phyloP scores from a whole-genome alignment of 176 grass and related monocot genomes.

The Aegilops speltoides region DNA sequence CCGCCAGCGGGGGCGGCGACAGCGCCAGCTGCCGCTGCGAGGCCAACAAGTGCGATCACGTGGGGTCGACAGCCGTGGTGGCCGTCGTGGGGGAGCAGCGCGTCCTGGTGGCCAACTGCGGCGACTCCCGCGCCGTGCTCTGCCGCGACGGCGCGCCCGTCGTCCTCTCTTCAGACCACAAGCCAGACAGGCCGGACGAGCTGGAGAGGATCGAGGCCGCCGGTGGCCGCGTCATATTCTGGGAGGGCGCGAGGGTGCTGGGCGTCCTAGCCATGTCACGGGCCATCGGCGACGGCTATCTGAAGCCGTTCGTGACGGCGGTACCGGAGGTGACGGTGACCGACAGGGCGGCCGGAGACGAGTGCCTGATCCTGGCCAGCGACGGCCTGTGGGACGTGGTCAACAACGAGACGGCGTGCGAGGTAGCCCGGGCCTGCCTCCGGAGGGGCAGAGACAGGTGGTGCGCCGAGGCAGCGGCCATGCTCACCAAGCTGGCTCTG shows the following conservation, averaged over 20 bases:
- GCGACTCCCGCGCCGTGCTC: constrained; percentile 85
- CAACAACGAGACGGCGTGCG: constrained; percentile 72
- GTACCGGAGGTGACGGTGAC: constrained; percentile 83
- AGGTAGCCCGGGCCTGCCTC: constrained; percentile 68
- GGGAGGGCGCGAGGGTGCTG: constrained; percentile 78
- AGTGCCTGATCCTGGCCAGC: constrained; percentile 89
- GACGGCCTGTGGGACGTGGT: constrained; percentile 96
- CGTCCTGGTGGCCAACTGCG: constrained; percentile 73
- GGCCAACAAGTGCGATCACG: constrained; percentile 56
- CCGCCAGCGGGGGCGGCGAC: neutral
- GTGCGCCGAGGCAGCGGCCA: constrained; percentile 75
- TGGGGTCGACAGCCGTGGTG: constrained; percentile 82
- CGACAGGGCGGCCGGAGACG: constrained; percentile 49
- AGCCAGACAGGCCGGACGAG: constrained; percentile 91
- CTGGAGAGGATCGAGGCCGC: constrained; percentile 62
- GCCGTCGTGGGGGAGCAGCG: constrained; percentile 45
- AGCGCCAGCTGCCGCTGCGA: constrained; percentile 61
- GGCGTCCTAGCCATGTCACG: constrained; percentile 90
- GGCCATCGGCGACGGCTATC: constrained; percentile 74
- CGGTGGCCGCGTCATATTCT: constrained; percentile 84
- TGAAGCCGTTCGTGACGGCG: constrained; percentile 64
- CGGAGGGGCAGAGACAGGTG: constrained; percentile 40
- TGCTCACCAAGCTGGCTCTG: constrained; percentile 84
- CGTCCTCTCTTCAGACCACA: constrained; percentile 72
- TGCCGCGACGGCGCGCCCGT: constrained; percentile 51